These are phyloP conservation scores for Myxozyma neotropica DNA, from an alignment of 805 yeast species.

Conservation along the genomic window DNA sequence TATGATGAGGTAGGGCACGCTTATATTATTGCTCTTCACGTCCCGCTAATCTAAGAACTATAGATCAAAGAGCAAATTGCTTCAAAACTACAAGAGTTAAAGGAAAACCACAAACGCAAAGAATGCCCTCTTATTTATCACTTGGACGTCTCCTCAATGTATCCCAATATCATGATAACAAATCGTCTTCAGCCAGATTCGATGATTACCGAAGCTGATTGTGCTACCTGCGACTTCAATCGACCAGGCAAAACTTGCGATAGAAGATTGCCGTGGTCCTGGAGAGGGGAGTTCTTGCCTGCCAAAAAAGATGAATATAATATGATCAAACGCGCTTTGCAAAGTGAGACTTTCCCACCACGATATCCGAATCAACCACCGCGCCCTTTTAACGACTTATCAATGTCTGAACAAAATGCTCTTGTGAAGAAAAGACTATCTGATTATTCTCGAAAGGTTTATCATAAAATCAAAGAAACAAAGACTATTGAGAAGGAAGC, in stretches of 20 bases:
- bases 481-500: constrained; percentile 89
- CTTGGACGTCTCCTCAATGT: constrained; percentile 99
- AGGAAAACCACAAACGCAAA: constrained; percentile 60
- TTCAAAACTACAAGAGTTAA: constrained; percentile 58
- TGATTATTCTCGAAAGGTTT: constrained; percentile 83
- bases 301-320: constrained; percentile 88
- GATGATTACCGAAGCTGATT: constrained; percentile 90
- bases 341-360: constrained; percentile 74
- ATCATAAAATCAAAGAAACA: constrained; percentile 76
- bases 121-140: constrained; percentile 92
- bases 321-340: constrained; percentile 82
- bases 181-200: constrained; percentile 98
- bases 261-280: constrained; percentile 88
- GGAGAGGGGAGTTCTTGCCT: constrained; percentile 97
- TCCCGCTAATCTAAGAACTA: not conserved
- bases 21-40: not conserved
- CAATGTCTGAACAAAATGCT: constrained; percentile 74
- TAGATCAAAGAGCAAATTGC: constrained; percentile 52
- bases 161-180: constrained; percentile 97
- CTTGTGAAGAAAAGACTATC: constrained; percentile 74
- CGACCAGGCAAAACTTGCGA: constrained; percentile 94
- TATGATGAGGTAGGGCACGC: constrained; percentile 61
- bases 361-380: constrained; percentile 57
- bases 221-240: constrained; percentile 97
- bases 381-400: constrained; percentile 72